Evolutionary conservation across 2,329 filamentous ascomycete genomes (phyloP).

Genomic region (Penicillium sp.): DNA sequence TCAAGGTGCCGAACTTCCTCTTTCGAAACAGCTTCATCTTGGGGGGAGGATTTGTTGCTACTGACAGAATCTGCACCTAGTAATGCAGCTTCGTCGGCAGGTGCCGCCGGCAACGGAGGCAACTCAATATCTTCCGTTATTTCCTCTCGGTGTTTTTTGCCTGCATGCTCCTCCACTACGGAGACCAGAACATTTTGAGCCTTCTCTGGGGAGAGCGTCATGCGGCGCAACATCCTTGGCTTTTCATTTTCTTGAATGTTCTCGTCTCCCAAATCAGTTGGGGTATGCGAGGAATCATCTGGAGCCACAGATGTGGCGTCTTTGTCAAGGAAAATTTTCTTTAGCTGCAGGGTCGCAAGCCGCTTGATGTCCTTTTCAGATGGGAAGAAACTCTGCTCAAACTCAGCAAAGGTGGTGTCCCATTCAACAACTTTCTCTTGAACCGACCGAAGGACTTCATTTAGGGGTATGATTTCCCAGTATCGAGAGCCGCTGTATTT

Average conservation of each 20-base stretch:
- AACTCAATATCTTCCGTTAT: conserved; percentile 11
- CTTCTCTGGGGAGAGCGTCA: conserved; percentile 60
- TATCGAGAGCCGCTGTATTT: conserved; percentile 93
- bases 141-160: conserved; percentile 32
- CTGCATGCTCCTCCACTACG: conserved; percentile 64
- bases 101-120: conserved; percentile 14
- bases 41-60: conserved; percentile 19
- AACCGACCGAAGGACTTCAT: conserved; percentile 82
- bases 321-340: conserved; percentile 88
- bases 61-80: conserved; percentile 17
- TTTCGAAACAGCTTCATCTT: conserved; percentile 36
- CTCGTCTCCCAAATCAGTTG: conserved; percentile 37
- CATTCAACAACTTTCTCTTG: conserved; percentile 91
- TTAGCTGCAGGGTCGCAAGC: conserved; percentile 86
- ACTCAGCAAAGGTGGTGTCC: conserved; percentile 87
- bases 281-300: conserved; percentile 61
- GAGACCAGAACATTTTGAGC: conserved; percentile 64
- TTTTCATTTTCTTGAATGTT: conserved; percentile 30
- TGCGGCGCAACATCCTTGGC: conserved; percentile 37
- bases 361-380: conserved; percentile 94
- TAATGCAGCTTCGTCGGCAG: conserved; percentile 22
- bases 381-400: conserved; percentile 89
- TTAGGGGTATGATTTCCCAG: conserved; percentile 94
- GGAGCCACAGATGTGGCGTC: conserved; percentile 73
- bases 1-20: conserved; percentile 64